Base-by-base conservation (phyloP, 306 rosid genomes). In the Glycine tomentella region DNA sequence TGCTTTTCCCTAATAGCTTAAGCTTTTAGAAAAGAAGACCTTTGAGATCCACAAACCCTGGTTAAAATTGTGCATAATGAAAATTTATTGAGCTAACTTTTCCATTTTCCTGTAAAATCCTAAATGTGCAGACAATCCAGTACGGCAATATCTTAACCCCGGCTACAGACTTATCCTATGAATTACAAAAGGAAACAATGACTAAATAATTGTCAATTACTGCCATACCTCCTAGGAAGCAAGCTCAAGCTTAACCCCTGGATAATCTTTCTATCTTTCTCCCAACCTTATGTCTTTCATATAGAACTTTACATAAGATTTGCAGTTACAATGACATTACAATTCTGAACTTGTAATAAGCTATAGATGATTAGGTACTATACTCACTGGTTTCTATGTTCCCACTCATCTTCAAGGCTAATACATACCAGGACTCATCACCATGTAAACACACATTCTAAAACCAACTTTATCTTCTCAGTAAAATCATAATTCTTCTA, bases 41-140 rank as follows among this genome's bases (percentile, higher is more conserved):
- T 14, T 53, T 33, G 67, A 14, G 70, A 11, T 64, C 7, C 10
- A 44, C 20, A 83, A 71, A 16, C 62, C 66, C 59, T 31, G 13
- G 40, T 33, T 33, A 16, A 67, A 63, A 57, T 13, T 49, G 33
- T 45, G n/a, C 7, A 63, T 9, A 4, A 72, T 38, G 20, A 44
- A 11, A 79, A 48, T 66, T 50, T 51, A 55, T 12, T 31, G 49
- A 55, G 13, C 72, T 48, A 52, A 67, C n/a, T 40, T 31, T 4
- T 74, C 57, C 72, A 67, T 48, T 8, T 74, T 74, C 74, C 80
- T 12, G 10, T 55, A 70, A 81, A 71, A 76, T 51, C 66, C 59
- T 55, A 64, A 64, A 45, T 3, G 40, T 64, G 71, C 33, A 34
- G 44, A 49, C 49, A 50, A 80, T 80, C 71, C 74, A 72, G 45